Evolutionary conservation across 108 stramenopile species (phyloP).

Genomic region (Epithemia pelagica): DNA sequence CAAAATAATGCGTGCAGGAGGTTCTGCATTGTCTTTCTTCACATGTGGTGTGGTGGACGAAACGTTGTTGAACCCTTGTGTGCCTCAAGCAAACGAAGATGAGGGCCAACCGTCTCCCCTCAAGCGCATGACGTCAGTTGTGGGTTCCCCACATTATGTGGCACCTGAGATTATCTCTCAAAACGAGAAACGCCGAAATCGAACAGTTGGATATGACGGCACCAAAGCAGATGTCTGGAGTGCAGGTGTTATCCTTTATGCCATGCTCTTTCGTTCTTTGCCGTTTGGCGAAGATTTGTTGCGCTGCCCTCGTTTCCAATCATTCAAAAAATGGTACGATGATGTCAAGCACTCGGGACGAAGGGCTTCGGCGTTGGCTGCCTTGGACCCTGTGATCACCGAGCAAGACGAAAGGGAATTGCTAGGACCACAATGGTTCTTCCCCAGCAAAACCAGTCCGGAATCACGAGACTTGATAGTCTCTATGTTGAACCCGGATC

Average conservation of each 20-base stretch:
- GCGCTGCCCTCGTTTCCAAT: constrained; percentile 82
- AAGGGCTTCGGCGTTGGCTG: constrained; percentile 41
- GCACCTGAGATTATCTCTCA: constrained; percentile 89
- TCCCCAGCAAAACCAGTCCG: constrained; percentile 48
- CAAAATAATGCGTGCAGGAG: constrained; percentile 23
- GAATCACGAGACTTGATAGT: constrained; percentile 78
- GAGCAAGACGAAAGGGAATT: constrained; percentile 64
- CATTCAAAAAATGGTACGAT: constrained; percentile 80
- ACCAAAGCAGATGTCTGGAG: constrained; percentile 91
- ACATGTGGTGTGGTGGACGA: constrained; percentile 66
- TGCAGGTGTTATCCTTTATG: constrained; percentile 89
- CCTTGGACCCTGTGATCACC: constrained; percentile 52
- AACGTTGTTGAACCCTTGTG: constrained; percentile 20
- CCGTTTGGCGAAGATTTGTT: constrained; percentile 87
- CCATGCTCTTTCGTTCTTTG: constrained; percentile 81
- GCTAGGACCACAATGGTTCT: constrained; percentile 82
- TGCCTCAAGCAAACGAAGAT: constrained; percentile 15
- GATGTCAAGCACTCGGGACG: constrained; percentile 55
- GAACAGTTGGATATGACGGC: constrained; percentile 65
- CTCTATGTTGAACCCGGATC: constrained; percentile 81
- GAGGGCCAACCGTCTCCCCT: constrained; percentile 29
- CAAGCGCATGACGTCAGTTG: constrained; percentile 78
- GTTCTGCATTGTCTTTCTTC: constrained; percentile 51
- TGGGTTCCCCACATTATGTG: constrained; percentile 89
- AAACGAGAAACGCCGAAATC: constrained; percentile 12